These are phyloP conservation scores for Quercus aquifolioides DNA, from an alignment of 306 rosid species.

Conservation along the genomic window DNA sequence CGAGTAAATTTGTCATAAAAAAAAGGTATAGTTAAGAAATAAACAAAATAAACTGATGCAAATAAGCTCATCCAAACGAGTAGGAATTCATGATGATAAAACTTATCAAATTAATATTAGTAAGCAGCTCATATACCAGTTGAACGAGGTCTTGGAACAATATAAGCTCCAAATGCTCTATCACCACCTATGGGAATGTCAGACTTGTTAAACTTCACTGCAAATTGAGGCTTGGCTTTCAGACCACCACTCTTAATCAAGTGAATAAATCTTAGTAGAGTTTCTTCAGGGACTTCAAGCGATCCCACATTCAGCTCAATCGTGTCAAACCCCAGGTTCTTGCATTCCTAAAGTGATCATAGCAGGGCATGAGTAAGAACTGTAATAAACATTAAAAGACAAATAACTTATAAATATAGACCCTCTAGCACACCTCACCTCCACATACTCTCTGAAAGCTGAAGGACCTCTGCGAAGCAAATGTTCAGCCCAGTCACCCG, in stretches of 20 bases:
- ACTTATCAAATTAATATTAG: neutral
- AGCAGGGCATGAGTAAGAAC: neutral
- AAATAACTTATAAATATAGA: neutral
- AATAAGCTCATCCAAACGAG: no score
- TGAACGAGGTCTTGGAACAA: slow-evolving; percentile 65
- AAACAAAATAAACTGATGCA: no score
- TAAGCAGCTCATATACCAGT: slow-evolving; percentile 44
- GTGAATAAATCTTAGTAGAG: slow-evolving; percentile 70
- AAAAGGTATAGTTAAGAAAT: no score
- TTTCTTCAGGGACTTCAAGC: slow-evolving; percentile 79
- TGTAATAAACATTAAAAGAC: neutral
- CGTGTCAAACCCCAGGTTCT: slow-evolving; percentile 81
- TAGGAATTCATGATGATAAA: neutral
- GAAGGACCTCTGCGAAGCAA: slow-evolving; percentile 62
- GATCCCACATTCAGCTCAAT: slow-evolving; percentile 72
- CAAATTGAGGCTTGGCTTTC: slow-evolving; percentile 74
- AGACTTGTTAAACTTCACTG: slow-evolving; percentile 69
- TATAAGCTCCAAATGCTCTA: slow-evolving; percentile 86
- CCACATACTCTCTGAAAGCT: slow-evolving; percentile 63
- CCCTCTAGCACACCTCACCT: slow-evolving; percentile 43
- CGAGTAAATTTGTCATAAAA: no score
- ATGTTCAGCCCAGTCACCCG: slow-evolving; percentile 94
- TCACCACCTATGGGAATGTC: slow-evolving; percentile 63
- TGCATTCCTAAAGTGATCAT: slow-evolving; percentile 62
- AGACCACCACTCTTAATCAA: slow-evolving; percentile 75